Percentiles rank a stretch among this genome's conserved stretches.
Evolutionary conservation across 2,329 filamentous ascomycete species (phyloP).

Genomic region (Nannizzia gypsea): DNA sequence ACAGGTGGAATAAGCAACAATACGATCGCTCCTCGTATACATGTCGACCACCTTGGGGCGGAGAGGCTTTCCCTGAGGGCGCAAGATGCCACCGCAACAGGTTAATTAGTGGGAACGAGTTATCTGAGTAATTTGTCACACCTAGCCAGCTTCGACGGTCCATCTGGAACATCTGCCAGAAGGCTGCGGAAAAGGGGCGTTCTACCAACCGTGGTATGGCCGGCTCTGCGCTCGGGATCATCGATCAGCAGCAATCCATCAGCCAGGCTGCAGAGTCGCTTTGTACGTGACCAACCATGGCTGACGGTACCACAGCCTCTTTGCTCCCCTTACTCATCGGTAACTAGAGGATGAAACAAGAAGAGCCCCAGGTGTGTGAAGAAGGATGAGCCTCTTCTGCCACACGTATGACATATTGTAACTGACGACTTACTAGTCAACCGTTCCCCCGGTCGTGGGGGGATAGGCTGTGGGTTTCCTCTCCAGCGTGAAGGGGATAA

Average conservation of each 20-base stretch:
- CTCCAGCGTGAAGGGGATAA: no score
- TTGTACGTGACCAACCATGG: neutral
- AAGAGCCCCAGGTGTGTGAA: neutral
- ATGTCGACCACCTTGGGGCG: neutral
- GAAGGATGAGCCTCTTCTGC: neutral
- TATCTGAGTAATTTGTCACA: neutral
- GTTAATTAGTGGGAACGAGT: neutral
- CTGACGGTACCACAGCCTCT: neutral
- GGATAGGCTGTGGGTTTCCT: neutral
- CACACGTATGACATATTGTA: neutral
- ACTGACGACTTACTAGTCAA: neutral
- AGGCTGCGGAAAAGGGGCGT: neutral
- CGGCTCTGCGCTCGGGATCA: neutral
- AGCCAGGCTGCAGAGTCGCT: neutral
- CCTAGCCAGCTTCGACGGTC: neutral
- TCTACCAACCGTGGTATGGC: neutral
- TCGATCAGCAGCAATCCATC: neutral
- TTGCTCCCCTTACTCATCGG: neutral
- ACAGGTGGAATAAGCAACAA: conserved; percentile 2
- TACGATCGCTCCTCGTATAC: neutral
- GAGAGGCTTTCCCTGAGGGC: neutral
- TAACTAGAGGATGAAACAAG: conserved; percentile 1
- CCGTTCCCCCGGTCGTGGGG: neutral
- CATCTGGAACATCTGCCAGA: neutral
- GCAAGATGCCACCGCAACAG: neutral